Conservation (phyloP, 2,329 filamentous ascomycete genomes). For the Phaeosphaeria sp. region DNA sequence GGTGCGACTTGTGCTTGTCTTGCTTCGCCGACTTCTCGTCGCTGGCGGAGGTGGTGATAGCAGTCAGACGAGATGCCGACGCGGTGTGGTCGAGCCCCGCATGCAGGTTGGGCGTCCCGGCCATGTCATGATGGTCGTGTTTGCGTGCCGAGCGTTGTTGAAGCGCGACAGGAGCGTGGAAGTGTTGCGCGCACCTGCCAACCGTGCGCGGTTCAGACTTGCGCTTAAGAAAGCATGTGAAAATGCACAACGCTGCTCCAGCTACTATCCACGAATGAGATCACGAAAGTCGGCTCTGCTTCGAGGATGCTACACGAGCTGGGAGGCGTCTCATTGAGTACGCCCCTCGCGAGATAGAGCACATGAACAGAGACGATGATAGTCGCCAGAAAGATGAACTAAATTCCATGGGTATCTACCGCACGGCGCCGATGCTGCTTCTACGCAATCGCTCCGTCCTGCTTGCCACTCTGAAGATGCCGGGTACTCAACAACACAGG, state of each 20-base stretch:
- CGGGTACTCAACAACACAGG: neutral
- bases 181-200: neutral
- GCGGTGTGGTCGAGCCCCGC: constrained; percentile 25
- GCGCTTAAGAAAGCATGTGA: neutral
- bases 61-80: constrained; percentile 33
- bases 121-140: constrained; percentile 31
- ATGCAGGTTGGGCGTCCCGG: constrained; percentile 24
- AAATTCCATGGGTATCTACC: neutral
- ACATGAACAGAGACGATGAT: neutral
- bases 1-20: constrained; percentile 36
- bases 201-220: neutral
- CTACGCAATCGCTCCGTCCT: neutral
- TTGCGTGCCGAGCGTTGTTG: constrained; percentile 8
- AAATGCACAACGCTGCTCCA: neutral
- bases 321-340: too few species aligned
- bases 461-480: neutral
- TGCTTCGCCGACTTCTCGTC: constrained; percentile 33
- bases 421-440: neutral
- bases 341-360: neutral
- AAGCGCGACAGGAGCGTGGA: neutral
- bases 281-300: neutral
- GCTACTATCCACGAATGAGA: neutral
- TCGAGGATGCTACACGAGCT: too few species aligned
- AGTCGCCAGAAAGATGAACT: neutral
- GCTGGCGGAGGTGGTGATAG: constrained; percentile 24